Base-by-base conservation (phyloP, 2,329 filamentous ascomycete genomes). In the Colletotrichum tropicicola region DNA sequence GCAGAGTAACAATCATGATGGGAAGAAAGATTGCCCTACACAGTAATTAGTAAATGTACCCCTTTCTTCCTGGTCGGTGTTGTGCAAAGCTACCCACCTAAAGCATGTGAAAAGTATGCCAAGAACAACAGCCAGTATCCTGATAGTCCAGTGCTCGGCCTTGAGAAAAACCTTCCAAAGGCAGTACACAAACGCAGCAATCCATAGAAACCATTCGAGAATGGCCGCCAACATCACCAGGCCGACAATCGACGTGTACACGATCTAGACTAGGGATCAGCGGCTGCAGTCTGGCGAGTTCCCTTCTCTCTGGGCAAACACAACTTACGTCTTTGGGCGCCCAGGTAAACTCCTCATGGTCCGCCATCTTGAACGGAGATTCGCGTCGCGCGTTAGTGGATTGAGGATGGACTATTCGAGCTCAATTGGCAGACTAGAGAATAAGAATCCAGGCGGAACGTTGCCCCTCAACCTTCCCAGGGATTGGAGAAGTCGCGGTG, bases 171-270 rank as follows among this genome's bases (percentile, higher is more conserved):
- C 94, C 76, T 98, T 97, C 73, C 89, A 81, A 2, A 98, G 82
- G 75, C 95, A 98, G 79, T 98, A 98, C 68, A 96, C 75, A 74
- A 98, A 98, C 4, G 95, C 94, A n/a, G 91, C 89, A 41, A 98
- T 85, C 93, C 94, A 98, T 13, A 98, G 86, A 66, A 97, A 89
- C 94, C 96, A 98, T 80, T 98, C 95, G 8, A 98, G 83, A 28
- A 94, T 84, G 2, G 95, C 95, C 64, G 92, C 92, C 23, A 96
- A 72, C 89, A 98, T 93, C 52, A 98, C 83, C 6, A 91, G 78
- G 17, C 92, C 92, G 35, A 98, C 86, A 69, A 98, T 91, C 59
- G 89, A 82, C 8, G 94, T 91, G 75, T 97, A 98, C 60, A 95
- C 83, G 71, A 97, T 94, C 93, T 98, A 70, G 13, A 12, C 51